phyloP scores from a whole-genome alignment of 106 monocot species.

The Allium fistulosum region DNA sequence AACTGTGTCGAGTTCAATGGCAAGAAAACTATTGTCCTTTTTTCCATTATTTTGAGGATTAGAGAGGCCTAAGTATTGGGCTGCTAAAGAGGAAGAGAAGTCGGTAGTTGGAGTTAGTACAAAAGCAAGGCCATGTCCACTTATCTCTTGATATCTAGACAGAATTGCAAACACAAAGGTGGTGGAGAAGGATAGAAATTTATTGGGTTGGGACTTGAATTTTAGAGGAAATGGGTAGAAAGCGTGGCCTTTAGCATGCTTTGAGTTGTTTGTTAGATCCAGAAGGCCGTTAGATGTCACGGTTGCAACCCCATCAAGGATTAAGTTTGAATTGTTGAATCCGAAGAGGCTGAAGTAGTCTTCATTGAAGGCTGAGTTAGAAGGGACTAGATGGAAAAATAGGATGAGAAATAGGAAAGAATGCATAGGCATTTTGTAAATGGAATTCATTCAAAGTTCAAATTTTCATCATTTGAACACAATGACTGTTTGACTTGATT shows the following conservation, averaged over 20 bases:
- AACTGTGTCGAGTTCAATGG: conserved; percentile 38
- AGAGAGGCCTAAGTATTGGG: conserved; percentile 26
- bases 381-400: background rate
- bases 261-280: conserved; percentile 22
- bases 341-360: conserved; percentile 21
- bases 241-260: conserved; percentile 20
- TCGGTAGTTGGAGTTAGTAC: conserved; percentile 15
- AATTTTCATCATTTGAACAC: too few relatives aligned
- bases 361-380: background rate
- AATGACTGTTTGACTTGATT: too few relatives aligned
- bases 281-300: conserved; percentile 24
- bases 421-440: too few relatives aligned
- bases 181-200: conserved; percentile 32
- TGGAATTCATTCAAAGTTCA: too few relatives aligned
- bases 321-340: conserved; percentile 16
- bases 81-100: conserved; percentile 9
- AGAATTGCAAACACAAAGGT: conserved; percentile 35
- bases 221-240: conserved; percentile 15
- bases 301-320: conserved; percentile 19
- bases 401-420: conserved; percentile 2
- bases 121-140: conserved; percentile 35
- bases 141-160: background rate
- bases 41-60: conserved; percentile 17
- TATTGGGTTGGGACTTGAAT: conserved; percentile 4
- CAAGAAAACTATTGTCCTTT: conserved; percentile 23